These are phyloP conservation scores for Biscogniauxia marginata DNA, from an alignment of 2,329 filamentous ascomycete genomes.

Conservation along the genomic window DNA sequence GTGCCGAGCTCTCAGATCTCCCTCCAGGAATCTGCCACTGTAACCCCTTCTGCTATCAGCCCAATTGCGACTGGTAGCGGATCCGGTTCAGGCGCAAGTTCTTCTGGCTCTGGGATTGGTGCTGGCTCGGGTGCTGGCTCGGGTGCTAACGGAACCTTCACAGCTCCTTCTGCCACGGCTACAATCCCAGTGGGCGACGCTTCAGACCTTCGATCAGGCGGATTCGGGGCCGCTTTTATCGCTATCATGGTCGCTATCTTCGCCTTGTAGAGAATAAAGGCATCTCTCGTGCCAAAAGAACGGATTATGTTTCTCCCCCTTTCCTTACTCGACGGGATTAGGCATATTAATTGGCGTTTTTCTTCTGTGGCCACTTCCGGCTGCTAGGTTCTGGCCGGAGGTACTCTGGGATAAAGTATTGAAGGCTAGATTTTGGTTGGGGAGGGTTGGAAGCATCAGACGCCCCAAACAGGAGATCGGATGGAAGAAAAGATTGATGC, in stretches of 20 bases:
- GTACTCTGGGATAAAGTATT: conserved; percentile 1
- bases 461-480: conserved; percentile 4
- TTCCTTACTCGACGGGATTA: not conserved
- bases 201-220: conserved; percentile 20
- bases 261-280: conserved; percentile 28
- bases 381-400: conserved; percentile 4
- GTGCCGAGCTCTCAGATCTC: conserved; percentile 27
- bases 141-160: conserved; percentile 19
- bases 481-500: not conserved
- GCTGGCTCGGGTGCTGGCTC: conserved; percentile 12
- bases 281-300: not conserved
- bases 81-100: conserved; percentile 14
- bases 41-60: conserved; percentile 14
- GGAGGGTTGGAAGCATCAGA: not conserved
- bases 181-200: conserved; percentile 21
- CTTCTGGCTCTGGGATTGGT: conserved; percentile 28
- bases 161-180: conserved; percentile 15
- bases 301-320: not conserved
- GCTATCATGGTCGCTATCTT: conserved; percentile 33
- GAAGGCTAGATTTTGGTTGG: not conserved
- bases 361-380: too few relatives aligned
- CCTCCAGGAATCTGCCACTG: conserved; percentile 22
- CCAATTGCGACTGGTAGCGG: conserved; percentile 15
- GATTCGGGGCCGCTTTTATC: conserved; percentile 30
- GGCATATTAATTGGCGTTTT: not conserved